phyloP scores from a whole-genome alignment of 352 stramenopile genomes.

The Globisporangium middletonii region DNA sequence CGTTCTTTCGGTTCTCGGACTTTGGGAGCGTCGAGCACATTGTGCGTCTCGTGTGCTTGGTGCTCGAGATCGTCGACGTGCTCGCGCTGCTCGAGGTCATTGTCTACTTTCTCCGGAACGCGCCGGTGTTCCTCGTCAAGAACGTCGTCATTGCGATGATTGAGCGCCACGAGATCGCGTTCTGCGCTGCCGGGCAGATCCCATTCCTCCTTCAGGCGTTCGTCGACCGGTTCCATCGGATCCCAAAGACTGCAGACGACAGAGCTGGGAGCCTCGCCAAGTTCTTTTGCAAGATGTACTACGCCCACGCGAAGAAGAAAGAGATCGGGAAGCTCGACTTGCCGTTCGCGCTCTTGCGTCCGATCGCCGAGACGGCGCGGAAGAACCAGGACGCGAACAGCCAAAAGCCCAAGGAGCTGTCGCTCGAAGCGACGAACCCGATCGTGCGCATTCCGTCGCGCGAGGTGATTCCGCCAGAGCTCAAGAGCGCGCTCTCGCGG shows the following conservation, averaged over 20 bases:
- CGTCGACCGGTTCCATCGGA: slow-evolving; percentile 72
- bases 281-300: slow-evolving; percentile 85
- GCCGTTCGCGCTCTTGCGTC: slow-evolving; percentile 57
- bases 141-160: slow-evolving; percentile 80
- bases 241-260: slow-evolving; percentile 65
- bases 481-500: slow-evolving; percentile 60
- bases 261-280: slow-evolving; percentile 63
- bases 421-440: slow-evolving; percentile 63
- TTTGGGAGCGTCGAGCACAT: slow-evolving; percentile 79
- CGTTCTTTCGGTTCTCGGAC: slow-evolving; percentile 82
- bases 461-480: slow-evolving; percentile 61
- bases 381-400: slow-evolving; percentile 77
- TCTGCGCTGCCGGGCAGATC: slow-evolving; percentile 79
- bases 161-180: slow-evolving; percentile 78
- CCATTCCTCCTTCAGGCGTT: slow-evolving; percentile 76
- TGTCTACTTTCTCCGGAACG: slow-evolving; percentile 70
- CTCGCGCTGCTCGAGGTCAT: slow-evolving; percentile 77
- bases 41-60: slow-evolving; percentile 69
- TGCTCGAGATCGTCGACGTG: slow-evolving; percentile 81
- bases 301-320: slow-evolving; percentile 76
- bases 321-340: slow-evolving; percentile 75
- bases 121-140: slow-evolving; percentile 73
- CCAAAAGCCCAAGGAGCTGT: slow-evolving; percentile 70
- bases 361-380: slow-evolving; percentile 69
- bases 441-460: slow-evolving; percentile 72